Evolutionary conservation across 2,329 filamentous ascomycete species (phyloP), one percentile per base, ranked within the genome.

Genomic region (Trichoderma lentiforme): DNA sequence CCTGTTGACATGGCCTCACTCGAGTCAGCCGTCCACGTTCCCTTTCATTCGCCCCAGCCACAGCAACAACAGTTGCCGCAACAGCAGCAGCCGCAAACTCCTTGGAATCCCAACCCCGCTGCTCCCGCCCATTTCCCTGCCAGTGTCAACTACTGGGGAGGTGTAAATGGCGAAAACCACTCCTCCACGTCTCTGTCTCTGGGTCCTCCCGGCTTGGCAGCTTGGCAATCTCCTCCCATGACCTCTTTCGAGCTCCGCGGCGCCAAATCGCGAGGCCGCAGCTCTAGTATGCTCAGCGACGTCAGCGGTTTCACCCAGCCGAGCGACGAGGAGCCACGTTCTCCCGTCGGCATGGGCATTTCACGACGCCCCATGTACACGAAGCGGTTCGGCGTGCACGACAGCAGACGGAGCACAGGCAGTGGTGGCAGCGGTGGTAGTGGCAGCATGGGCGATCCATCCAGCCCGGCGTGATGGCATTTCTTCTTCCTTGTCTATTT

Each of bases 301-400:
- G 83, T 91, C 3, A 90, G 88, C n/a, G 89, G 89, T 24, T 90
- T 91, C 76, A 91, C 89, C 8, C 88, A 91, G 80, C 88, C 86
- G 18, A 90, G 86, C 75, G 84, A 83, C 62, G 87, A 86, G 58
- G 87, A 87, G 26, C 73, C 77, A n/a, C 74, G 73, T 34, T 79
- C 78, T 15, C 72, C 76, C 66, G 21, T 72, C 70, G 32, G 74
- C 62, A 36, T 67, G 30, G 71, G 30, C 14, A 63, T 47, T 9
- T 53, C 57, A n/a, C 58, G 72, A 47, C 64, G 75, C 24, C 72
- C 72, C 15, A 14, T 71, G 62, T 73, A 73, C 8, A 62, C 72
- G 24, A 71, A 64, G 64, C 36, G 72, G 36, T 64, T 72, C 15
- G 67, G 75, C 73, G 73, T 74, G 62, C 75, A 78, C 65, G 76